Evolutionary conservation across 225 moss, liverwort and hornwort species (phyloP).

Genomic region (Climacium dendroides): DNA sequence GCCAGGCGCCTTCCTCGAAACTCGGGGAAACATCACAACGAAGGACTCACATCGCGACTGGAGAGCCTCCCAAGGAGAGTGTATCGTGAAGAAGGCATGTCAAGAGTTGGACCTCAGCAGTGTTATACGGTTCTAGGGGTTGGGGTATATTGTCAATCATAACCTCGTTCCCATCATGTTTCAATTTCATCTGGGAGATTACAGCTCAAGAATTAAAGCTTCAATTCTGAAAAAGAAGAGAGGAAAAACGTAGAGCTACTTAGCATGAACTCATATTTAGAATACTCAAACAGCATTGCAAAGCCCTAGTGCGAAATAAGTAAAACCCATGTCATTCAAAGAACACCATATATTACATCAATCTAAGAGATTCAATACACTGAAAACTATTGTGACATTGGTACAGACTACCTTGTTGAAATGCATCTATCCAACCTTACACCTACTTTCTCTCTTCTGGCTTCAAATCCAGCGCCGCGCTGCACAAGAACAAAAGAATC

Average conservation of each 20-base stretch:
- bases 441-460: slow-evolving; percentile 7
- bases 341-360: neutral
- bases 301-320: neutral
- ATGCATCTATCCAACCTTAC: neutral
- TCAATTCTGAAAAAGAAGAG: neutral
- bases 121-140: neutral
- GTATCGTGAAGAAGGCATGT: neutral
- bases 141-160: neutral
- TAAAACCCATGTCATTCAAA: neutral
- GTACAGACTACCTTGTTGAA: neutral
- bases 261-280: neutral
- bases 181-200: neutral
- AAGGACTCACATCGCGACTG: neutral
- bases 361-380: neutral
- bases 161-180: neutral
- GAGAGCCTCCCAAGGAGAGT: neutral
- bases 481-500: slow-evolving; percentile 4
- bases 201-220: neutral
- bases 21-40: neutral
- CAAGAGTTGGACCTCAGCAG: neutral
- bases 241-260: neutral
- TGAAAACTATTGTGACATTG: neutral
- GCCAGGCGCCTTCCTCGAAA: neutral
- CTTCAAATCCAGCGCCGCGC: slow-evolving; percentile 57
- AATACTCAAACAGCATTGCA: neutral